phyloP scores from a whole-genome alignment of 2,329 filamentous ascomycete genomes.

The Neurospora sp. region DNA sequence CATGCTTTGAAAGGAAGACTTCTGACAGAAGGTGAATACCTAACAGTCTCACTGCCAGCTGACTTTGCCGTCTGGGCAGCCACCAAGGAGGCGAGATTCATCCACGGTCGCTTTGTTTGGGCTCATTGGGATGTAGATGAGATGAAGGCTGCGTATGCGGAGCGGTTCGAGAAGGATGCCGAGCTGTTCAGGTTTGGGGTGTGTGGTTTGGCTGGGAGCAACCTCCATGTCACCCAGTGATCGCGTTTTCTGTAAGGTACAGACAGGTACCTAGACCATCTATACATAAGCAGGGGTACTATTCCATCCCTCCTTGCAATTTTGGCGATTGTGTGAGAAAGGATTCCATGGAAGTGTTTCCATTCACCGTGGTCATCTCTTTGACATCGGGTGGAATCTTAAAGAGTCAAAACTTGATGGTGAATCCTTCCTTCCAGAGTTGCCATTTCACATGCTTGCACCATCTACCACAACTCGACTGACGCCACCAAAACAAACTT shows the following conservation, averaged over 20 bases:
- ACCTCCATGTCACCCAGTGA: not conserved
- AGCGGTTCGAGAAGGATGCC: not conserved
- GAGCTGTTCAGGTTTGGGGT: not conserved
- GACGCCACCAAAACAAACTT: not conserved
- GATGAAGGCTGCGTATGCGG: constrained; percentile 4
- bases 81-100: constrained; percentile 14
- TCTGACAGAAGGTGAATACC: not conserved
- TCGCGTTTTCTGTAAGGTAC: not conserved
- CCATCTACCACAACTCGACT: not conserved
- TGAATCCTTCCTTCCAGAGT: too few species aligned
- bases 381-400: too few species aligned
- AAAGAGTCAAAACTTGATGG: too few species aligned
- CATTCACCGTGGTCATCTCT: too few species aligned
- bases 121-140: constrained; percentile 18
- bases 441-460: too few species aligned
- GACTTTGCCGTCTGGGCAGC: constrained; percentile 17
- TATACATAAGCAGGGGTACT: too few species aligned
- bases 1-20: too few species aligned
- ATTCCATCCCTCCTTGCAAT: too few species aligned
- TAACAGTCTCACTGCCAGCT: constrained; percentile 11
- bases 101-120: constrained; percentile 15
- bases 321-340: too few species aligned
- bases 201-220: not conserved
- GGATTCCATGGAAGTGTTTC: too few species aligned
- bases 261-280: not conserved